A percentile compares a stretch with the other conserved stretches of the same genome.
Evolutionary conservation across 2,329 filamentous ascomycete species (phyloP).

Genomic region (Claviceps pusilla): DNA sequence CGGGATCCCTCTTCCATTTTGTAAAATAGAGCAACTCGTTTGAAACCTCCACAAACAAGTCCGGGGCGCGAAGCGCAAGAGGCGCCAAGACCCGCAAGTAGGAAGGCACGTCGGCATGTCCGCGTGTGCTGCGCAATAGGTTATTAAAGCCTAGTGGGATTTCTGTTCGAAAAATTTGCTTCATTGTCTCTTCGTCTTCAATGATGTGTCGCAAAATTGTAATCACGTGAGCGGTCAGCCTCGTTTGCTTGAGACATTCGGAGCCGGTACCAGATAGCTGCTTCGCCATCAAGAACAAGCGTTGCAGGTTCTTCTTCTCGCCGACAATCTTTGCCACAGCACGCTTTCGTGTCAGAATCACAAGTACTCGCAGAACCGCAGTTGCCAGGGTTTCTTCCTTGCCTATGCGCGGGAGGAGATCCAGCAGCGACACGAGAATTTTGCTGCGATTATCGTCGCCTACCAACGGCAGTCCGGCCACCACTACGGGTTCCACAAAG

Average conservation of each 20-base stretch:
- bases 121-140: slow-evolving; percentile 32
- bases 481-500: slow-evolving; percentile 41
- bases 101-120: slow-evolving; percentile 47
- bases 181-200: slow-evolving; percentile 82
- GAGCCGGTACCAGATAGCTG: slow-evolving; percentile 71
- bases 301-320: slow-evolving; percentile 77
- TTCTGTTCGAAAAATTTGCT: slow-evolving; percentile 82
- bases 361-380: slow-evolving; percentile 67
- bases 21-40: slow-evolving; percentile 69
- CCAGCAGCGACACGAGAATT: slow-evolving; percentile 64
- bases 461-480: slow-evolving; percentile 41
- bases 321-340: slow-evolving; percentile 60
- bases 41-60: slow-evolving; percentile 74
- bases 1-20: slow-evolving; percentile 35
- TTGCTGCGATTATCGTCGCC: slow-evolving; percentile 49
- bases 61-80: slow-evolving; percentile 64
- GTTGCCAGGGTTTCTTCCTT: slow-evolving; percentile 78
- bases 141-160: slow-evolving; percentile 65
- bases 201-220: slow-evolving; percentile 81
- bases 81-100: slow-evolving; percentile 69
- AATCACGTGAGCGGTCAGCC: slow-evolving; percentile 52
- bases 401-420: slow-evolving; percentile 70
- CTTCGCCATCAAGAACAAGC: slow-evolving; percentile 88
- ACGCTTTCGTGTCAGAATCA: slow-evolving; percentile 72
- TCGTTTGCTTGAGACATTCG: slow-evolving; percentile 47